Conservation (phyloP, 2,329 filamentous ascomycete genomes). For the Teratosphaeria zuluensis region DNA sequence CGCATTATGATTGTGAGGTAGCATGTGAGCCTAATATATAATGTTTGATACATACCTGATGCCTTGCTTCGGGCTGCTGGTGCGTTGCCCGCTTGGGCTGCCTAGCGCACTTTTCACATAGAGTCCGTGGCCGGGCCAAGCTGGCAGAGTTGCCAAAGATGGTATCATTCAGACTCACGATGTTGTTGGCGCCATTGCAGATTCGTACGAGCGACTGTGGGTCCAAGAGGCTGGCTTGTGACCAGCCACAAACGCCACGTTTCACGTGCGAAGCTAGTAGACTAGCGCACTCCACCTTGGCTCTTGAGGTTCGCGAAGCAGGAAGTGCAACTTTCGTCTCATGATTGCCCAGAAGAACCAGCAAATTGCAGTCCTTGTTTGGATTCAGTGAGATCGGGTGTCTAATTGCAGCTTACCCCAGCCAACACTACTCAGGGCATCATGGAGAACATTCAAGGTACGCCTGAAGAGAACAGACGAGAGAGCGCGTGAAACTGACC, state of each 20-base stretch:
- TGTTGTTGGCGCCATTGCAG: too few relatives aligned
- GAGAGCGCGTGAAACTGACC: not conserved
- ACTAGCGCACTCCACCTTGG: not conserved
- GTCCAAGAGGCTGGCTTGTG: too few relatives aligned
- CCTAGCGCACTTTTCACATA: too few relatives aligned
- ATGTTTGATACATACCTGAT: not conserved
- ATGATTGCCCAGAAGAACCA: not conserved
- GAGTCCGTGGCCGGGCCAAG: too few relatives aligned
- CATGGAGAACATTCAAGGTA: constrained; percentile 25
- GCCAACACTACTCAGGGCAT: not conserved
- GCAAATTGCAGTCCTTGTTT: not conserved
- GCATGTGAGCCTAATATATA: not conserved
- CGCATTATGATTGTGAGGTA: not conserved
- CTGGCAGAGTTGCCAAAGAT: too few relatives aligned
- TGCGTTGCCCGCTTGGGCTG: too few relatives aligned
- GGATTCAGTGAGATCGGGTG: too few relatives aligned
- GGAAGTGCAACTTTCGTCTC: not conserved
- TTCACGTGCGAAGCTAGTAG: not conserved
- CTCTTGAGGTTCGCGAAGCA: not conserved
- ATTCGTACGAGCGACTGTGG: too few relatives aligned
- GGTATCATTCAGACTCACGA: too few relatives aligned
- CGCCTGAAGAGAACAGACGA: not conserved
- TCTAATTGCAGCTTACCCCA: not conserved
- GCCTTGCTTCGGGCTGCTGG: not conserved
- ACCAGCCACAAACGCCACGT: not conserved